A percentile compares a stretch with the other conserved stretches of the same genome.
phyloP scores from a whole-genome alignment of 2,329 filamentous ascomycete species.

The Colletotrichum magnum region DNA sequence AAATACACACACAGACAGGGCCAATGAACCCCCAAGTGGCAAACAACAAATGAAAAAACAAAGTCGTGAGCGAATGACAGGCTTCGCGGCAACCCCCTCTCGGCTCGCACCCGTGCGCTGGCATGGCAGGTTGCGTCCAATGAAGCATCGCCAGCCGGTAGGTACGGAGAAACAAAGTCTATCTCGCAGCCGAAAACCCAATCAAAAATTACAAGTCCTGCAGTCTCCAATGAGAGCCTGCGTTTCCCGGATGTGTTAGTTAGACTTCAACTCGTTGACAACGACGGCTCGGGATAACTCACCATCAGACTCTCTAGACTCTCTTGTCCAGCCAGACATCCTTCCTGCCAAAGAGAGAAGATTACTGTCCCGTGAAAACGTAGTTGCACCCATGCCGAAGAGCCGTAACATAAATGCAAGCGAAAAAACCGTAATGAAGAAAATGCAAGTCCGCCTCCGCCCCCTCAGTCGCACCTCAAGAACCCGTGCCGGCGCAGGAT shows the following conservation, averaged over 20 bases:
- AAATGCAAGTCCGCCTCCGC: neutral
- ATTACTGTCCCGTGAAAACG: neutral
- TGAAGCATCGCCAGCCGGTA: constrained; percentile 23
- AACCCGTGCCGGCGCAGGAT: constrained; percentile 44
- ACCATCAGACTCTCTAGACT: constrained; percentile 2
- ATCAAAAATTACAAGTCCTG: neutral
- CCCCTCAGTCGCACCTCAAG: constrained; percentile 20
- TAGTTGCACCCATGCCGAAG: neutral
- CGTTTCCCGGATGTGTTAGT: constrained; percentile 22
- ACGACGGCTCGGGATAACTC: neutral
- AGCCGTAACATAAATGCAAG: no score
- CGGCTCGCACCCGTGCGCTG: constrained; percentile 14
- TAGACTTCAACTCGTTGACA: constrained; percentile 5
- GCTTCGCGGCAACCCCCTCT: neutral
- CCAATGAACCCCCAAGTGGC: neutral
- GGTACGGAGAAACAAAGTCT: constrained; percentile 3
- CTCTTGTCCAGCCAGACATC: constrained; percentile 18
- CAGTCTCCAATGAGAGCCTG: constrained; percentile 33
- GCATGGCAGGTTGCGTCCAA: constrained; percentile 8
- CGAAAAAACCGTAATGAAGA: neutral
- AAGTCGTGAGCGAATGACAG: constrained; percentile 16
- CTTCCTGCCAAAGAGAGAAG: constrained; percentile 29
- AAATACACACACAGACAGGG: neutral
- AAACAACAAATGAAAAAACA: constrained; percentile 20
- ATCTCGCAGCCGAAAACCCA: constrained; percentile 17